These are phyloP conservation scores for Cytospora chrysosperma DNA, from an alignment of 2,329 filamentous ascomycete genomes.

Conservation along the genomic window DNA sequence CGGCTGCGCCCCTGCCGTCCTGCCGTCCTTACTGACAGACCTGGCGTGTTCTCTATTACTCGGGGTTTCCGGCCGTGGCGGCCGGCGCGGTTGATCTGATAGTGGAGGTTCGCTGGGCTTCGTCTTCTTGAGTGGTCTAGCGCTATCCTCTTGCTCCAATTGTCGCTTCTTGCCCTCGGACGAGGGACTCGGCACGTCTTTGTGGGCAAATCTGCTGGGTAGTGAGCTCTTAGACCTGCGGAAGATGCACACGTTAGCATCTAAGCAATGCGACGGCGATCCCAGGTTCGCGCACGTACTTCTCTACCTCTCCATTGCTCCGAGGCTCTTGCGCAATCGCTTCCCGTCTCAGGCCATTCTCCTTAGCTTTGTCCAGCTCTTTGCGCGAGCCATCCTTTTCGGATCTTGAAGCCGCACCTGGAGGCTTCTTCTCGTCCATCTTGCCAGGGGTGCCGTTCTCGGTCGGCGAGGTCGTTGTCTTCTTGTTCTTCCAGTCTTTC, in stretches of 20 bases:
- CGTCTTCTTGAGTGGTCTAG: conserved; percentile 46
- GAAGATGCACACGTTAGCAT: conserved; percentile 27
- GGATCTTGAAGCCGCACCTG: conserved; percentile 22
- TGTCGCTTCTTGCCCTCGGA: conserved; percentile 49
- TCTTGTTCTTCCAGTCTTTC: conserved; percentile 59
- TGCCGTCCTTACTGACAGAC: conserved; percentile 19
- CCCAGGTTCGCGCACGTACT: conserved; percentile 18
- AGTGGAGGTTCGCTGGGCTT: conserved; percentile 31
- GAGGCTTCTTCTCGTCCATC: conserved; percentile 26
- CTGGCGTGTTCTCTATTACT: conserved; percentile 16
- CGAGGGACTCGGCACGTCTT: conserved; percentile 34
- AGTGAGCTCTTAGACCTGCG: conserved; percentile 30
- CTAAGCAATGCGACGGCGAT: conserved; percentile 28
- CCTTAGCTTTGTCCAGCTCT: conserved; percentile 25
- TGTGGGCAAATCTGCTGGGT: conserved; percentile 34
- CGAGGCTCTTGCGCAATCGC: conserved; percentile 17
- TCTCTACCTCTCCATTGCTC: conserved; percentile 20
- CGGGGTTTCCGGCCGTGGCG: conserved; percentile 18
- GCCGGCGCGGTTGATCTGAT: conserved; percentile 16
- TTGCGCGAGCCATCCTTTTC: conserved; percentile 24
- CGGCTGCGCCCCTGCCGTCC: conserved; percentile 10
- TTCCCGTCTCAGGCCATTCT: conserved; percentile 19
- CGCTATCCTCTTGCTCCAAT: conserved; percentile 44
- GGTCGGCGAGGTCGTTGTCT: conserved; percentile 39
- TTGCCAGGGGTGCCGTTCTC: conserved; percentile 28